phyloP scores from a whole-genome alignment of 108 stramenopile species.

The Cylindrotheca fusiformis region DNA sequence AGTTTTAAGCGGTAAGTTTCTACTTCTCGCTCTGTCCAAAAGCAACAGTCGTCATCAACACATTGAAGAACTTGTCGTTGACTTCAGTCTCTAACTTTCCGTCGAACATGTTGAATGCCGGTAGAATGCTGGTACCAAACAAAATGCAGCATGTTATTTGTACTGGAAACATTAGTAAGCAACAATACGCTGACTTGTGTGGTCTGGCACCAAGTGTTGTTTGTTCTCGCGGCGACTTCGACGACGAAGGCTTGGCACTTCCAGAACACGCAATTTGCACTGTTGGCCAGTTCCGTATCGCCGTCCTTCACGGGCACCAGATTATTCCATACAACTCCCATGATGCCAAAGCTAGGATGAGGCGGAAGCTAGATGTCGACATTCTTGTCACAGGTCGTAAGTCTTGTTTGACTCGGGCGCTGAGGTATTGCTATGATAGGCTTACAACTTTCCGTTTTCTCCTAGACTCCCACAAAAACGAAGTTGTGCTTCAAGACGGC shows the following conservation, averaged over 20 bases:
- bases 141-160: slow-evolving; percentile 99
- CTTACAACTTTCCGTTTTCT: background rate
- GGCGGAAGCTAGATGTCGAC: slow-evolving; percentile 90
- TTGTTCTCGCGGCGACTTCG: slow-evolving; percentile 90
- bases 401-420: background rate
- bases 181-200: slow-evolving; percentile 89
- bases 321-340: slow-evolving; percentile 86
- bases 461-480: slow-evolving; percentile 68
- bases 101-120: background rate
- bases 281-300: slow-evolving; percentile 93
- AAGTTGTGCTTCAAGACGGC: slow-evolving; percentile 86
- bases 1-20: slow-evolving; percentile 73
- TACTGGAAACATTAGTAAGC: slow-evolving; percentile 90
- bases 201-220: slow-evolving; percentile 94
- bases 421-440: background rate
- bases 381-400: slow-evolving; percentile 93
- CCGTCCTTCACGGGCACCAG: slow-evolving; percentile 94
- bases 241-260: slow-evolving; percentile 48
- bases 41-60: background rate
- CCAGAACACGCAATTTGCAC: slow-evolving; percentile 88
- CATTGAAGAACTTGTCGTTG: slow-evolving; percentile 4
- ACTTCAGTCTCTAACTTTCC: background rate
- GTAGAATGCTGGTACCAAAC: slow-evolving; percentile 94
- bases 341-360: slow-evolving; percentile 64
- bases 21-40: background rate